Conservation (phyloP, 148 eudicot species). For the Dianthus caryophyllus region DNA sequence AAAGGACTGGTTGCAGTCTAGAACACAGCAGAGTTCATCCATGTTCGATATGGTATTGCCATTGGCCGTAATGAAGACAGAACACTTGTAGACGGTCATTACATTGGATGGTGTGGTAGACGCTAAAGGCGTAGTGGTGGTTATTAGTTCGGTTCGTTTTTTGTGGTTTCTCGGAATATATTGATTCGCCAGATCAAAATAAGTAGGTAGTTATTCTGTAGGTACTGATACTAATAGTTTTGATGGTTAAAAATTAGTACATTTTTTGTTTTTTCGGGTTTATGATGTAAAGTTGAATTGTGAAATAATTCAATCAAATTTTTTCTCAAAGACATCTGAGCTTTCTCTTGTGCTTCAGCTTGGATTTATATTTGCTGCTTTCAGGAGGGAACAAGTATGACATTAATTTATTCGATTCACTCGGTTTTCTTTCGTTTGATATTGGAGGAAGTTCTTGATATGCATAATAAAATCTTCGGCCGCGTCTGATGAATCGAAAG, state of each 20-base stretch:
- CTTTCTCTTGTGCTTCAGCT: neutral
- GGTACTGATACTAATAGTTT: neutral
- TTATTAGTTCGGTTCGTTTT: neutral
- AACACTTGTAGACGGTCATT: neutral
- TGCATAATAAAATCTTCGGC: too few relatives aligned
- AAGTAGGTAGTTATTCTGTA: neutral
- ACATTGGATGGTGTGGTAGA: slow-evolving; percentile 4
- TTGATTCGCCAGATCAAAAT: slow-evolving; percentile 7
- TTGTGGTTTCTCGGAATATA: slow-evolving; percentile 12
- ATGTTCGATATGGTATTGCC: slow-evolving; percentile 15
- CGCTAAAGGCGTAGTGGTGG: neutral
- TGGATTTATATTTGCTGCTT: neutral
- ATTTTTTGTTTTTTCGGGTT: neutral
- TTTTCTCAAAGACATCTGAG: slow-evolving; percentile 3
- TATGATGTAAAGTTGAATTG: slow-evolving; percentile 23
- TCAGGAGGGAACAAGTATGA: too few relatives aligned
- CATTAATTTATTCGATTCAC: too few relatives aligned
- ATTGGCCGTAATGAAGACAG: slow-evolving; percentile 15
- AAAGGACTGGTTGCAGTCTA: slow-evolving; percentile 65
- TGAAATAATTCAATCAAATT: slow-evolving; percentile 16
- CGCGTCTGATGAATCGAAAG: too few relatives aligned
- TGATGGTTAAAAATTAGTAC: neutral
- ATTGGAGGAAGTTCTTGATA: too few relatives aligned
- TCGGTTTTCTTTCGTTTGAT: too few relatives aligned
- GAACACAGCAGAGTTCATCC: slow-evolving; percentile 6